Base-by-base conservation (phyloP, 1,139 yeast species). In the Kluyveromyces sp. region DNA sequence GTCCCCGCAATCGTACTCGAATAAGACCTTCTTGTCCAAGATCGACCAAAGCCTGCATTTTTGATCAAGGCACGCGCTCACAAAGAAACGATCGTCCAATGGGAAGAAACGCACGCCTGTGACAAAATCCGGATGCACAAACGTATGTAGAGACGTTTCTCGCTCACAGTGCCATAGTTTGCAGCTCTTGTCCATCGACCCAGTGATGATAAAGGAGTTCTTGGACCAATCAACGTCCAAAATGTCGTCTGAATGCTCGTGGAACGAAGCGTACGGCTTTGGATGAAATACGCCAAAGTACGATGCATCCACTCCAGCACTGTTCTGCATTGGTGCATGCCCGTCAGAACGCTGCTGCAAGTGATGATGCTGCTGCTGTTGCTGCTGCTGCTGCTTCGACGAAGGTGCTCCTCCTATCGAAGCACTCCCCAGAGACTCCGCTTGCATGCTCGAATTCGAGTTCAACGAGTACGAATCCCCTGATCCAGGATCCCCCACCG, bases 181-280 rank as follows among this genome's bases (percentile, higher is more conserved):
- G 1, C 81, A 95, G 0, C 95, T 83, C 53, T 79, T 77, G 65
- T 90, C 97, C 85, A 86, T 86, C 5, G 95, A 83, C 2, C 95
- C 83, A 0, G 95, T 75, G 1, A 89, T 62, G 32, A 90, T 64
- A 53, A 90, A 90, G 59, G 83, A 83, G 65, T 89, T 89, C 55
- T 83, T 84, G 48, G 95, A 83, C 97, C 97, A 90, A 57, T 87
- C 87, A 38, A 90, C 61, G 7, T 86, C 79, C 34, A 88, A 66
- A 28, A 90, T 74, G 51, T 87, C 84, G 42, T 77, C 77, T 0
- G 76, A 66, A 63, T 90, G 97, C 28, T 88, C 95, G 41, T 63
- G 66, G 51, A 79, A 83, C 25, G 75, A 74, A 31, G 78, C 71
- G 10, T 74, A 63, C 0, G 97, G 96, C 29, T 64, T 64, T n/a